Base-by-base conservation (phyloP, 2,329 filamentous ascomycete species). In the Apiospora sp. region DNA sequence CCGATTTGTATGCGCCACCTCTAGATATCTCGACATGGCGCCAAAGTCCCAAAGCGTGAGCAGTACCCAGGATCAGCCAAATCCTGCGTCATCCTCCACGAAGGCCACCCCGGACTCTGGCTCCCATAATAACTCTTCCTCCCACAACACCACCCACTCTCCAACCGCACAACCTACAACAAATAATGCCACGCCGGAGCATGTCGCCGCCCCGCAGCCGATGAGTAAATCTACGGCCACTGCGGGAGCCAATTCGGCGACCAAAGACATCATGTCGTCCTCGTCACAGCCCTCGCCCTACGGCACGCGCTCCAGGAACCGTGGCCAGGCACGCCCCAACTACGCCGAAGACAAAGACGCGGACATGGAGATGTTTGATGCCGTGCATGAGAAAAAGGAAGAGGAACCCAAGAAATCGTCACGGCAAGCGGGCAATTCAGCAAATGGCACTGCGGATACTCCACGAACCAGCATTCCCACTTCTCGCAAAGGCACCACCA, bases 301-400 rank as follows among this genome's bases (percentile, higher is more conserved):
- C 83, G 96, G 96, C 79, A 99, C 96, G 81, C 93, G 95, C 79
- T 98, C 95, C 78, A 93, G 96, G 82, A 97, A 97, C 83, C 92
- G 95, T 79, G 93, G 93, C 79, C 91, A 89, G 76, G 89, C 93
- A 77, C 93, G 96, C 77, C 92, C 93, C 76, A 99, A 99, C 84
- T 99, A 99, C 83, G 96, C 96, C 69, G 96, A 99, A 84, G 94
- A 96, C 83, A 93, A 90, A 84, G 96, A 98, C 82, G 87, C 95
- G 77, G 96, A 98, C 79, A 91, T 94, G 83, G 96, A 98, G 73
- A 84, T 88, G 81, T 94, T 95, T 81, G 96, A 98, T 79, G 89
- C 88, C 81, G 85, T 87, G 79, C 81, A 85, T 71, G 84, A 88
- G 76, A 86, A 87, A 79, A 87, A 89, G 77, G 87, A 90, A 22